A percentile compares a stretch with the other conserved stretches of the same genome.
phyloP scores from a whole-genome alignment of 805 yeast genomes.

The Peterozyma toletana region DNA sequence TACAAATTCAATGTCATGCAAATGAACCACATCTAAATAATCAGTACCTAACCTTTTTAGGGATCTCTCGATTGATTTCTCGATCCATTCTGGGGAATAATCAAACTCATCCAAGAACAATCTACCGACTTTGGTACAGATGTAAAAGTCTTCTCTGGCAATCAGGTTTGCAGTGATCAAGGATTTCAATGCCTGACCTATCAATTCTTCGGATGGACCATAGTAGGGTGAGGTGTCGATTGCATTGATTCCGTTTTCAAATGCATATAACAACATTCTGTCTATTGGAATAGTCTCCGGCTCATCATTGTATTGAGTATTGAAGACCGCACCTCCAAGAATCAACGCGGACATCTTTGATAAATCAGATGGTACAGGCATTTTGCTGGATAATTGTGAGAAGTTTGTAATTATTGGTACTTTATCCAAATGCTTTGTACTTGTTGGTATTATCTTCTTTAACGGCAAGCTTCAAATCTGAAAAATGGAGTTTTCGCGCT shows the following conservation, averaged over 20 bases:
- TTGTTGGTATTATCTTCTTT: too few species aligned
- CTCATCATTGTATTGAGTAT: conserved; percentile 67
- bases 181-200: conserved; percentile 57
- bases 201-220: conserved; percentile 74
- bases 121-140: conserved; percentile 87
- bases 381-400: too few species aligned
- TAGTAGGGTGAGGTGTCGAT: conserved; percentile 92
- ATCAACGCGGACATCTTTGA: conserved; percentile 47
- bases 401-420: too few species aligned
- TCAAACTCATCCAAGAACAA: conserved; percentile 63
- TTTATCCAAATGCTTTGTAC: too few species aligned
- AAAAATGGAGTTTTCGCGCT: too few species aligned
- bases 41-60: conserved; percentile 54
- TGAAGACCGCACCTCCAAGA: conserved; percentile 87
- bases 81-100: conserved; percentile 55
- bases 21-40: conserved; percentile 74
- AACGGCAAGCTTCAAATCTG: too few species aligned
- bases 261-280: conserved; percentile 52
- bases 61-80: conserved; percentile 59
- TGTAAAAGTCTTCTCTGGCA: conserved; percentile 56
- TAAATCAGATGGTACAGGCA: conserved; percentile 14
- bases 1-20: conserved; percentile 88
- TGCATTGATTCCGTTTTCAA: conserved; percentile 63
- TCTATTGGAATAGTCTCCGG: conserved; percentile 54
- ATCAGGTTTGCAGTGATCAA: conserved; percentile 25